These are phyloP conservation scores for Litchi chinensis DNA, from an alignment of 345 rosid species.

Conservation along the genomic window DNA sequence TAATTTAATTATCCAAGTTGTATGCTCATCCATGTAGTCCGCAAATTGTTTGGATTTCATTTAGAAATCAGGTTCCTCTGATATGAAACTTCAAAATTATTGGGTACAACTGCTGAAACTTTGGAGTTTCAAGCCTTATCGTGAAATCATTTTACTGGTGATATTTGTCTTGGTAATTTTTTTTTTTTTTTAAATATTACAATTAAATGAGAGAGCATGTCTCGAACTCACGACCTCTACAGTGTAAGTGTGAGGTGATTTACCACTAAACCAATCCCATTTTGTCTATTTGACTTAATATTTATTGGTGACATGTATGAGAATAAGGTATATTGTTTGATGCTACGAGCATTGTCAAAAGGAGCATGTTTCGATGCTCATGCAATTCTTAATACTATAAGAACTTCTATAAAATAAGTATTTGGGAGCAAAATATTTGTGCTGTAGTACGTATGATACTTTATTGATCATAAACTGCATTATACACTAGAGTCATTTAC, in stretches of 20 bases:
- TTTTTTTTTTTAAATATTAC: too few species aligned
- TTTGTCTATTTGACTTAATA: neutral
- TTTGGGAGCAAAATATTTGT: neutral
- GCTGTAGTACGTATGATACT: neutral
- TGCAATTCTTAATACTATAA: neutral
- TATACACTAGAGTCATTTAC: neutral
- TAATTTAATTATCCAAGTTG: neutral
- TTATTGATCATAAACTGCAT: neutral
- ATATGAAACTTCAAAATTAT: neutral
- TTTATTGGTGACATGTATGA: neutral
- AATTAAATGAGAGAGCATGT: too few species aligned
- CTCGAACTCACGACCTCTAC: too few species aligned
- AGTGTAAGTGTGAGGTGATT: too few species aligned
- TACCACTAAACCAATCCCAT: too few species aligned
- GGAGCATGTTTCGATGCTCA: neutral
- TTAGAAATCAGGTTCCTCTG: neutral
- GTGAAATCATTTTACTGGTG: neutral
- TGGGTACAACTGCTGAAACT: neutral
- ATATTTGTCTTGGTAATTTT: neutral
- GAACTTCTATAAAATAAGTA: neutral
- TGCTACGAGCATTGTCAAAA: neutral
- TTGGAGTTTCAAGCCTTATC: neutral
- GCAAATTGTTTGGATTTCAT: neutral
- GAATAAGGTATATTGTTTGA: neutral
- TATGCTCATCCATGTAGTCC: neutral